Percentiles rank a stretch among this genome's conserved stretches.
Evolutionary conservation across 129 eudicot genomes (phyloP).

Genomic region (Kitagawia praeruptora): DNA sequence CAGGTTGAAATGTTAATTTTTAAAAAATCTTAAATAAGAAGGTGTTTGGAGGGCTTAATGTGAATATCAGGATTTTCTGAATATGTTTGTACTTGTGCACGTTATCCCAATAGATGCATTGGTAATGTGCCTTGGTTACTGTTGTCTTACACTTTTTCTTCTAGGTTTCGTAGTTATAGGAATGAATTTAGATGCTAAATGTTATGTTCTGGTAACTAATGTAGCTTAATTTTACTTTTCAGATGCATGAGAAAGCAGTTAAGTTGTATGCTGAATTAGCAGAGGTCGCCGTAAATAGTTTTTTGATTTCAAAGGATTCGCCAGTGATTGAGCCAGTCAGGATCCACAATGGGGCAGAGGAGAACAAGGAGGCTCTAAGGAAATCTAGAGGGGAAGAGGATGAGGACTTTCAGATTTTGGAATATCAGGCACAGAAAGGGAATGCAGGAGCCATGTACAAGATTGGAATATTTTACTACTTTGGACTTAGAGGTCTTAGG

Average conservation of each 20-base stretch:
- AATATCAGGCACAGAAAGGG: constrained; percentile 97
- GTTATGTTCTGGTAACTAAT: background rate
- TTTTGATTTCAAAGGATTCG: constrained; percentile 79
- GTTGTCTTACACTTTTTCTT: background rate
- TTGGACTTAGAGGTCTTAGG: constrained; percentile 88
- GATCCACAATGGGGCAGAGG: constrained; percentile 89
- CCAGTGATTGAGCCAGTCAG: constrained; percentile 89
- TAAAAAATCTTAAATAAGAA: background rate
- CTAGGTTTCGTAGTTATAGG: background rate
- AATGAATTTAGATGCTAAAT: background rate
- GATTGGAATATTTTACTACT: constrained; percentile 83
- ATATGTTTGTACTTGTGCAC: background rate
- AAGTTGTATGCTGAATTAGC: constrained; percentile 88
- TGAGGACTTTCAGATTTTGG: constrained; percentile 92
- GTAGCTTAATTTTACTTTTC: constrained; percentile 28
- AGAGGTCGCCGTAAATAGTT: constrained; percentile 87
- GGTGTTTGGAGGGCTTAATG: background rate
- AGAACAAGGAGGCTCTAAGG: constrained; percentile 85
- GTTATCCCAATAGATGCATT: background rate
- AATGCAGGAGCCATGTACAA: constrained; percentile 90
- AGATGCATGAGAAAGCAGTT: constrained; percentile 85
- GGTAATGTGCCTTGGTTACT: background rate
- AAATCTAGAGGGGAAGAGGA: constrained; percentile 96
- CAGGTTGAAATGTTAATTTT: background rate
- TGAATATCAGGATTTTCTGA: too few species aligned